Evolutionary conservation across 257 asterid genomes (phyloP).

Genomic region (Linderniella brevidens): DNA sequence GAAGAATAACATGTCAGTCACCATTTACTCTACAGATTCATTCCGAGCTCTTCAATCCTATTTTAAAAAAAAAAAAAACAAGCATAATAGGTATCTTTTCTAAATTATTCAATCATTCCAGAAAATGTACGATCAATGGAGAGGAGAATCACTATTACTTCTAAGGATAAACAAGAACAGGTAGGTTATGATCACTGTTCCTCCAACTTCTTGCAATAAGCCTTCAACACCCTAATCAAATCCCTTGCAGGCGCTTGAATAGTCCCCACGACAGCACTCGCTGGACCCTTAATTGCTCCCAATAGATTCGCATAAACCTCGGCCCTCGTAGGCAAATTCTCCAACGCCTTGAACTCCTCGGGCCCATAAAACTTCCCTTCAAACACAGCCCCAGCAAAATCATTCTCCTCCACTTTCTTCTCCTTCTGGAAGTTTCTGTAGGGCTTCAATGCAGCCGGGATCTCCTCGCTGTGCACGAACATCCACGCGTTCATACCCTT

Average conservation of each 20-base stretch:
- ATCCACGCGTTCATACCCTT: conserved; percentile 96
- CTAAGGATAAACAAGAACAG: no score
- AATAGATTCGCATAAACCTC: conserved; percentile 57
- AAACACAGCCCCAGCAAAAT: conserved; percentile 77
- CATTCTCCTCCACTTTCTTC: conserved; percentile 66
- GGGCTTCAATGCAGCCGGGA: conserved; percentile 88
- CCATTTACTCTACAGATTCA: no score
- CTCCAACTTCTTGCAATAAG: conserved; percentile 74
- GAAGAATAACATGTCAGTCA: no score
- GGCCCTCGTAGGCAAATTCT: conserved; percentile 60
- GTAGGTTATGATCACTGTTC: no score
- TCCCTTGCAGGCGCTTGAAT: conserved; percentile 87
- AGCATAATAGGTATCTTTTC: no score
- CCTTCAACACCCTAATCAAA: conserved; percentile 54
- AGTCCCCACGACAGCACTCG: conserved; percentile 77
- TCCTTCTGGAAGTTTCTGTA: conserved; percentile 73
- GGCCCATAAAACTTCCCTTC: conserved; percentile 85
- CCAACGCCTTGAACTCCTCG: conserved; percentile 55
- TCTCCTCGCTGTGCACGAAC: conserved; percentile 74
- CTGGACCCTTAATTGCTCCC: conserved; percentile 79
- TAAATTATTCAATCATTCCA: no score
- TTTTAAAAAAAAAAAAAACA: no score
- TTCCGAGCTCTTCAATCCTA: no score
- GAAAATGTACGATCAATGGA: no score
- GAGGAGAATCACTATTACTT: no score